phyloP scores from a whole-genome alignment of 371 early-diverging fungal species.

The Mucor racemosus region DNA sequence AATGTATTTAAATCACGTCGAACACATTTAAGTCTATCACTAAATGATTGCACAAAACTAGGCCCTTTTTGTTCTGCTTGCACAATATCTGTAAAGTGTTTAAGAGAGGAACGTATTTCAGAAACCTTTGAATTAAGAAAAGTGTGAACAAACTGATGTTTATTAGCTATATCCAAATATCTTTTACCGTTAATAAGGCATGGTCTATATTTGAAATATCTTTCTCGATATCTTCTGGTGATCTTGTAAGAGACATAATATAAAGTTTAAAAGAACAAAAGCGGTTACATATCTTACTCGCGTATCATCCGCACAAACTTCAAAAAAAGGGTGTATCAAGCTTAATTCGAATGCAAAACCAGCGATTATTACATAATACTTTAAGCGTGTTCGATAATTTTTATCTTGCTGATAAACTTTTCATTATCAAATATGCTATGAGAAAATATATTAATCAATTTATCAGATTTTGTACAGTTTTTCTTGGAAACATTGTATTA shows the following conservation, averaged over 20 bases:
- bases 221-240: constrained; percentile 23
- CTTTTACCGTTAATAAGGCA: constrained; percentile 15
- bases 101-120: constrained; percentile 39
- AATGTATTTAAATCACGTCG: constrained; percentile 33
- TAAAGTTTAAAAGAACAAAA: background rate
- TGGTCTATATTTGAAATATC: constrained; percentile 30
- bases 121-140: constrained; percentile 39
- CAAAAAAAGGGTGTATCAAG: too few species aligned
- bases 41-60: constrained; percentile 33
- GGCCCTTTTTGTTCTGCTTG: constrained; percentile 39
- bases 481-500: too few species aligned
- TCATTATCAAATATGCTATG: too few species aligned
- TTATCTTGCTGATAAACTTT: too few species aligned
- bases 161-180: background rate
- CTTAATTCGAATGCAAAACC: too few species aligned
- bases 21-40: constrained; percentile 33
- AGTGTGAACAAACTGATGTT: background rate
- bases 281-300: too few species aligned
- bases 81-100: constrained; percentile 36
- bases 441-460: too few species aligned
- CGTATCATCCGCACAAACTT: too few species aligned
- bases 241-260: constrained; percentile 1
- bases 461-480: too few species aligned
- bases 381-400: too few species aligned
- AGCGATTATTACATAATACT: too few species aligned